Base-by-base conservation (phyloP, 2,329 filamentous ascomycete genomes). In the Aphanoascus verrucosus region DNA sequence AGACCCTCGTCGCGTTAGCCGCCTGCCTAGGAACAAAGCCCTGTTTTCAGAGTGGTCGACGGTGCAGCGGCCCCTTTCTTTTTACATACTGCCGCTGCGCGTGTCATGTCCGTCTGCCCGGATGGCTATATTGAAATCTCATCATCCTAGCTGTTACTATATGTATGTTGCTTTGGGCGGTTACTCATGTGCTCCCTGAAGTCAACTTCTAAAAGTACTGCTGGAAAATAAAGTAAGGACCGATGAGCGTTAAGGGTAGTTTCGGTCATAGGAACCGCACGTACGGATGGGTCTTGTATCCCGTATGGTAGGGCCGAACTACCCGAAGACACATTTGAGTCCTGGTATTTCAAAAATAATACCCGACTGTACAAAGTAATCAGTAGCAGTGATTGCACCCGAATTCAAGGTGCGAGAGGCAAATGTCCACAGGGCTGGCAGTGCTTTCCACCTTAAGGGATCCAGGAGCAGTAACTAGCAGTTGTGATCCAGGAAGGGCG, bases 291-390 rank as follows among this genome's bases (percentile, higher is more conserved):
- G 15, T 41, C 7, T 15, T 41, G 38, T 15, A 41, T n/a, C 6
- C 19, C 15, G 15, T 41, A 19, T 44, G 28, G 49, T 51, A 51
- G 49, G 49, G 40, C 49, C 49, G 49, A 51, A 51, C 28, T 51
- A 51, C 49, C 49, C 49, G 49, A 15, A 44, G 43, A 51, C 49
- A 28, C 31, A 40, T 44, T n/a, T 43, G 7, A 17, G 49, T 51
- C 35, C 19, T 51, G 40, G 49, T 51, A 51, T 51, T 51, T 51
- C 49, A 37, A 28, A 28, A 28, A 28, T 28, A 7, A n/a, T 34
- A 7, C n/a, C 37, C 37, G 34, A 41, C 14, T 5, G 17, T 42
- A 23, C 35, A 41, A 15, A 17, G 15, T 35, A 19, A 20, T 48
- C 11, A 20, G n/a, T 41, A 28, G 19, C 38, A 15, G 23, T 37